Conservation (phyloP, 192 early-diverging fungal species). For the Martensiomyces pterosporus region DNA sequence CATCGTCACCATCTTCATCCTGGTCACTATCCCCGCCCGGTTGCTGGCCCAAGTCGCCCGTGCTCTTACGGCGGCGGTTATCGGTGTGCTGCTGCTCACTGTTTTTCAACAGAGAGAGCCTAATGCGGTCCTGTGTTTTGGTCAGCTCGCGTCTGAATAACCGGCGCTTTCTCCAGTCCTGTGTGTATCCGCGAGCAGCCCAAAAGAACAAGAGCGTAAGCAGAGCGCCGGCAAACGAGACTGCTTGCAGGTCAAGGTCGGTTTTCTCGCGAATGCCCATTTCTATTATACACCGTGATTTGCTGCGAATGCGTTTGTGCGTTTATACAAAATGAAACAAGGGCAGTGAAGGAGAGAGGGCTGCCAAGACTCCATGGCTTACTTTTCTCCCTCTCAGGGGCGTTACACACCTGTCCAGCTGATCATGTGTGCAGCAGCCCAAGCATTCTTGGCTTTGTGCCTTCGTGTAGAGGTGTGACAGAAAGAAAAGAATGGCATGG, state of each 20-base stretch:
- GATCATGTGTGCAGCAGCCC: no score
- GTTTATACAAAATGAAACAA: no score
- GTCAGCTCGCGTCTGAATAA: slow-evolving; percentile 28
- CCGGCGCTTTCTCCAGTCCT: slow-evolving; percentile 40
- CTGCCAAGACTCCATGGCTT: no score
- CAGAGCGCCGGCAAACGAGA: slow-evolving; percentile 19
- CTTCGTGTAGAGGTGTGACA: no score
- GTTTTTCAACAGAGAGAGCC: background rate
- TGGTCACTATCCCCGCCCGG: no score
- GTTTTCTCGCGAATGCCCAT: slow-evolving; percentile 43
- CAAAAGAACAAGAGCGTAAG: slow-evolving; percentile 12
- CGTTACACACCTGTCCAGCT: no score
- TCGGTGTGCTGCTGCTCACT: background rate
- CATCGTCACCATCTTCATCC: background rate
- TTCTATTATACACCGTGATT: slow-evolving; percentile 2
- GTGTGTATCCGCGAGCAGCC: slow-evolving; percentile 29
- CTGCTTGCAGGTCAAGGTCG: slow-evolving; percentile 29
- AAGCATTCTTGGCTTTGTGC: no score
- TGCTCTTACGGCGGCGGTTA: background rate
- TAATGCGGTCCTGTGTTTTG: slow-evolving; percentile 16
- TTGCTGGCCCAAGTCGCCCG: background rate
- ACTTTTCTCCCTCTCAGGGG: no score
- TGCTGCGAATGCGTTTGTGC: no score
- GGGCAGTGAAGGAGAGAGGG: no score
- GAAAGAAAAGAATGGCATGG: no score